Percentiles rank a stretch among this genome's conserved stretches.
These are phyloP conservation scores for Ophiostoma populinum DNA, from an alignment of 2,329 filamentous ascomycete species.

Conservation along the genomic window DNA sequence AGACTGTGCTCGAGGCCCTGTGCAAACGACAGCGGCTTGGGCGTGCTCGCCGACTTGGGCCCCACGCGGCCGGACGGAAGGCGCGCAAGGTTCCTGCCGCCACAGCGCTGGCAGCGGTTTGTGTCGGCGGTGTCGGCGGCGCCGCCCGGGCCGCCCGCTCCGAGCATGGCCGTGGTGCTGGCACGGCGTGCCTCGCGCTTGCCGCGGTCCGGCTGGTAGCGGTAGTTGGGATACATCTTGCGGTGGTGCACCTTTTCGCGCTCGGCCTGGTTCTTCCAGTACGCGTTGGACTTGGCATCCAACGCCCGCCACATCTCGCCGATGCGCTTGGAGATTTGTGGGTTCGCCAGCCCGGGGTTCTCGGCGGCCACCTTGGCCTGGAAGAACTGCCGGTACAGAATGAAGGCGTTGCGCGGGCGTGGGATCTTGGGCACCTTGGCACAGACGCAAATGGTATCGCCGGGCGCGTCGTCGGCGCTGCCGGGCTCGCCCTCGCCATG, in stretches of 20 bases:
- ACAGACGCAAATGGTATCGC: constrained; percentile 37
- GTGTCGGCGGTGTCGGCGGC: constrained; percentile 15
- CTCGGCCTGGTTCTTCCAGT: constrained; percentile 81
- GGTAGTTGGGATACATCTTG: constrained; percentile 80
- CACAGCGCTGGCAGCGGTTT: constrained; percentile 52
- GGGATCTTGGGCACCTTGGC: constrained; percentile 39
- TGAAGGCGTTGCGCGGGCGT: constrained; percentile 60
- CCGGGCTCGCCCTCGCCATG: no score
- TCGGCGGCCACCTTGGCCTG: constrained; percentile 66
- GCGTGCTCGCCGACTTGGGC: constrained; percentile 2
- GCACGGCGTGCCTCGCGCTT: constrained; percentile 14
- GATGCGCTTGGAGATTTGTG: constrained; percentile 94
- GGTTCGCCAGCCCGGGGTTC: constrained; percentile 82
- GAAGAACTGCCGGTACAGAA: constrained; percentile 87
- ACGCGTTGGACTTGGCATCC: constrained; percentile 53
- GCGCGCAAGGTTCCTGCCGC: constrained; percentile 47
- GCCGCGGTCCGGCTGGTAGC: constrained; percentile 69
- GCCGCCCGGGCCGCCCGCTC: constrained; percentile 8
- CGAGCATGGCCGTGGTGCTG: no score
- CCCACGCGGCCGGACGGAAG: constrained; percentile 30
- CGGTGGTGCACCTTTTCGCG: constrained; percentile 85
- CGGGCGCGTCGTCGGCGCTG: background rate
- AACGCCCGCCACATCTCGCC: constrained; percentile 80
- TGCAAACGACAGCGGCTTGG: background rate
- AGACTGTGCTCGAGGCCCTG: background rate